Evolutionary conservation across 176 grass and related monocot species (phyloP).

Genomic region (Cenchrus americanus): DNA sequence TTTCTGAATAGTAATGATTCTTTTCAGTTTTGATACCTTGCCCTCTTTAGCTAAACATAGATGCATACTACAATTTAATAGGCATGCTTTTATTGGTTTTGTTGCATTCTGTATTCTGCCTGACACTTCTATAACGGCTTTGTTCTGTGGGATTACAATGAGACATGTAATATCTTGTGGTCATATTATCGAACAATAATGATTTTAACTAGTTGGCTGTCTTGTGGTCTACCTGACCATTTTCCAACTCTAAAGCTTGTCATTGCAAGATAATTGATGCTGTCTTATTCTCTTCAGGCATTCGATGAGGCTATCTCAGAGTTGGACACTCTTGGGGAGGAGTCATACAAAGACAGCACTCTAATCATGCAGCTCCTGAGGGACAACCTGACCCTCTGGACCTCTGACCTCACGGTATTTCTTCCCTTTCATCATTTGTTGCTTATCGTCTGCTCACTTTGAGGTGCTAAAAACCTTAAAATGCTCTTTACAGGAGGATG

Average conservation of each 20-base stretch:
- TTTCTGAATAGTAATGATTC: not conserved
- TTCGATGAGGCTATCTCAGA: constrained; percentile 93
- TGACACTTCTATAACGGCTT: not conserved
- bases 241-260: too few species aligned
- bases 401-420: constrained; percentile 80
- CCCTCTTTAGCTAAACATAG: too few species aligned
- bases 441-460: not conserved
- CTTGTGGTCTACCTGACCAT: too few species aligned
- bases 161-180: not conserved
- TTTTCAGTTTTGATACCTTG: too few species aligned
- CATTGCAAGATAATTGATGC: not conserved
- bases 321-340: constrained; percentile 81
- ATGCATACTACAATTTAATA: not conserved
- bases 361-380: constrained; percentile 95
- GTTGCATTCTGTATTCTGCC: not conserved
- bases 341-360: constrained; percentile 96
- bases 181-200: not conserved
- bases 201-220: not conserved
- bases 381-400: constrained; percentile 94
- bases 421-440: not conserved
- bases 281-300: constrained; percentile 45
- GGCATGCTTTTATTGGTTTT: not conserved
- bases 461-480: constrained; percentile 15
- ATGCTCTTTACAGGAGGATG: constrained; percentile 60
- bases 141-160: not conserved